A percentile compares a stretch with the other conserved stretches of the same genome.
Conservation (phyloP, 495 filamentous ascomycete genomes). For the Rusavskia elegans region DNA sequence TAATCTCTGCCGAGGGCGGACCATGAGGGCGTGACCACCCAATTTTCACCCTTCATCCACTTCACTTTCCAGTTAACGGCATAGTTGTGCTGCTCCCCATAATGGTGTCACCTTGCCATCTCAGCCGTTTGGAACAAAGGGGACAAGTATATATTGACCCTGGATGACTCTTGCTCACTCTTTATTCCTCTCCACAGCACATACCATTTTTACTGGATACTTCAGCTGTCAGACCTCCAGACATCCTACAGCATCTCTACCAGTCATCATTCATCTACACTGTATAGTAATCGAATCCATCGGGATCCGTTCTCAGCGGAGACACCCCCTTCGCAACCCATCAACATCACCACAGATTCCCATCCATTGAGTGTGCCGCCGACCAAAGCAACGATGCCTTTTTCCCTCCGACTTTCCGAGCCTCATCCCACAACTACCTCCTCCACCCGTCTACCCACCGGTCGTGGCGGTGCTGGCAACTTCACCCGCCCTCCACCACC, state of each 20-base stretch:
- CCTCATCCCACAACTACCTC: conserved; percentile 54
- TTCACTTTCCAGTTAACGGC: conserved; percentile 13
- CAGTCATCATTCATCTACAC: no score
- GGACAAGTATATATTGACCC: conserved; percentile 7
- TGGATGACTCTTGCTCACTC: not conserved
- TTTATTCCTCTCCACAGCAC: not conserved
- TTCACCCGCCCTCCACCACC: conserved; percentile 46
- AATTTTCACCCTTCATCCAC: not conserved
- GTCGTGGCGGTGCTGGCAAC: conserved; percentile 83
- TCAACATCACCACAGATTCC: not conserved
- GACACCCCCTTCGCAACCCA: not conserved
- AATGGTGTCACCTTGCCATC: not conserved
- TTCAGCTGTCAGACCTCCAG: no score
- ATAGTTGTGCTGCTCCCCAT: conserved; percentile 1
- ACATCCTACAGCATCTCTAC: no score
- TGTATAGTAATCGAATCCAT: not conserved
- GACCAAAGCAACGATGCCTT: not conserved
- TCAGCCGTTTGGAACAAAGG: not conserved
- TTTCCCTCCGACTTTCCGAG: not conserved
- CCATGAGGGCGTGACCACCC: conserved; percentile 1
- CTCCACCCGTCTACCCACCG: conserved; percentile 57
- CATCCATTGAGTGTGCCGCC: not conserved
- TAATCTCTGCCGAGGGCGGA: not conserved
- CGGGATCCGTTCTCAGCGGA: not conserved
- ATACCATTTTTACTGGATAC: not conserved